A percentile compares a stretch with the other conserved stretches of the same genome.
These are phyloP conservation scores for Colletotrichum cereale DNA, from an alignment of 2,329 filamentous ascomycete genomes.

Conservation along the genomic window DNA sequence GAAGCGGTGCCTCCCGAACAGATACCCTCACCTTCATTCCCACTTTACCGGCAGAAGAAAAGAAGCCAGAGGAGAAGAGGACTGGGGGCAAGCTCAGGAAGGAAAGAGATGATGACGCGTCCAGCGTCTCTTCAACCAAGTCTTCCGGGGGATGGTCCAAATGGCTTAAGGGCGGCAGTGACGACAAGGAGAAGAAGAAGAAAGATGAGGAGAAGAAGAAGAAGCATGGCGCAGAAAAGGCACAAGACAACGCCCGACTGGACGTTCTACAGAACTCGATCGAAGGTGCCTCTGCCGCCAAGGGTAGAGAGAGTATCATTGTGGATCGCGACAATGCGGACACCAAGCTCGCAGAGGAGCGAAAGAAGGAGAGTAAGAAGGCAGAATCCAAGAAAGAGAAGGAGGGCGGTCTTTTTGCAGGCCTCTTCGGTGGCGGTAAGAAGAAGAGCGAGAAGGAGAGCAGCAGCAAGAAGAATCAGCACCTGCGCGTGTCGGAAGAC, in stretches of 20 bases:
- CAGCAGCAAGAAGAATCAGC: slow-evolving; percentile 78
- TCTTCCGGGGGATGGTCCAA: slow-evolving; percentile 82
- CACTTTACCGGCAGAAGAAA: slow-evolving; percentile 76
- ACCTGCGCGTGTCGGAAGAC: slow-evolving; percentile 84
- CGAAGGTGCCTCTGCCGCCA: slow-evolving; percentile 72
- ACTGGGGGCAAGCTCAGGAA: slow-evolving; percentile 72
- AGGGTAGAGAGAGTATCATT: slow-evolving; percentile 84
- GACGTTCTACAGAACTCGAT: slow-evolving; percentile 91
- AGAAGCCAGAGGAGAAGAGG: slow-evolving; percentile 73
- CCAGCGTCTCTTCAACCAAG: slow-evolving; percentile 73
- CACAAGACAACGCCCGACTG: slow-evolving; percentile 83
- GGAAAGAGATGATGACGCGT: slow-evolving; percentile 73
- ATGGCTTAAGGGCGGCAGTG: slow-evolving; percentile 85
- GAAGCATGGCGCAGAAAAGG: slow-evolving; percentile 67
- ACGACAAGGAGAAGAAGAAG: slow-evolving; percentile 74
- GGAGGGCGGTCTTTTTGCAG: slow-evolving; percentile 91
- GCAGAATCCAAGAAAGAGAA: slow-evolving; percentile 89
- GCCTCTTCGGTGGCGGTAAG: slow-evolving; percentile 90
- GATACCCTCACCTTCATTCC: slow-evolving; percentile 86
- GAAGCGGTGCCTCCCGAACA: slow-evolving; percentile 75
- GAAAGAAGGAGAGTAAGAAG: slow-evolving; percentile 86
- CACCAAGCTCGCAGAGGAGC: slow-evolving; percentile 80
- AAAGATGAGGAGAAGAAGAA: slow-evolving; percentile 77
- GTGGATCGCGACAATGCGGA: slow-evolving; percentile 83
- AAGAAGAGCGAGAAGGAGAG: slow-evolving; percentile 86